Base-by-base conservation (phyloP, 139 green algal species). In the Picochlorum sp. region DNA sequence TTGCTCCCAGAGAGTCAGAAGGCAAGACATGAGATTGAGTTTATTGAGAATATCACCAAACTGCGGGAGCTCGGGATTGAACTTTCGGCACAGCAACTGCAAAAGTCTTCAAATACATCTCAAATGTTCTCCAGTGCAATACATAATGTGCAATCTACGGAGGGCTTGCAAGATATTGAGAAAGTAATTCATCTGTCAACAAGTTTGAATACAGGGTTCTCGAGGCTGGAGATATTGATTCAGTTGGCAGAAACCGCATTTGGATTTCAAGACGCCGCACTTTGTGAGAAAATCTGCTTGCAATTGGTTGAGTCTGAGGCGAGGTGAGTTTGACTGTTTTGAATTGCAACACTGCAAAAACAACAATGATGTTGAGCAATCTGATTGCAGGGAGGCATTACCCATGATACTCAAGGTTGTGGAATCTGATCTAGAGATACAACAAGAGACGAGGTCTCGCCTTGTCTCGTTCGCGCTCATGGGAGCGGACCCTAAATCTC, bases 1-100 rank as follows among this genome's bases (percentile, higher is more conserved):
- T 20, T 77, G 37, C 38, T 77, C 44, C 68, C 72, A 4, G 52
- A 66, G 18, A 77, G 49, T 2, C 23, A 49, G 1, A 61, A 61
- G 7, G 72, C 68, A 2, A 30, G 16, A 1, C 45, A 65, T 14
- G 59, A 77, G 58, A 54, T 45, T 9, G 45, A 16, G 13, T 21
- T 37, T 45, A 72, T 78, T 49, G 18, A 31, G 2, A 69, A 37
- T 2, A 60, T 38, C 2, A 45, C 38, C 44, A 60, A 45, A 31
- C 47, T 78, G 45, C 38, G 31, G 31, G 13, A 54, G 8, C 49
- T 68, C 18, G 72, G 72, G 21, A 15, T 78, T 3, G 45, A 72
- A 6, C 16, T 77, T 51, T 44, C 61, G 1, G 67, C 60, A 2
- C 26, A 67, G 15, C 60, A 77, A 61, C 49, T 77, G 23, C 70